Evolutionary conservation across 1,284 basidiomycete genomes (phyloP), one percentile per base, ranked within the genome.

Genomic region (Fomitopsis betulina): DNA sequence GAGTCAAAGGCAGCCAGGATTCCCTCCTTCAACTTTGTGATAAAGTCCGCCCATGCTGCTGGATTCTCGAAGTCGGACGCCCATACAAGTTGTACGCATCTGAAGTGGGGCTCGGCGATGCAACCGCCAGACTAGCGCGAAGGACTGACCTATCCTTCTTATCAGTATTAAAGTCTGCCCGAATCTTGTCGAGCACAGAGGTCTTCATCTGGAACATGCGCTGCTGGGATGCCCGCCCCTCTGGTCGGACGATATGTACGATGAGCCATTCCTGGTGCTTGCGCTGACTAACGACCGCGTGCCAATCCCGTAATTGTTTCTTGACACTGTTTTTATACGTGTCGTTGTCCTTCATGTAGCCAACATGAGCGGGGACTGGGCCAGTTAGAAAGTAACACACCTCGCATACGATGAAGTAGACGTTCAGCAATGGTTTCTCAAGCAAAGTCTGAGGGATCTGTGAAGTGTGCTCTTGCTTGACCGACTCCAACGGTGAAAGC

Each of bases 261-360:
- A 97, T 91, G 52, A 95, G 76, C 85, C 94, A 96, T 73, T 96
- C 93, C 68, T 94, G 91, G 67, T 87, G 85, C 73, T 86, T 91
- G 60, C 86, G 79, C n/a, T 85, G 76, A 30, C 79, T 75, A 27
- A 94, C 77, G 2, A 80, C 73, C 3, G 80, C 78, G 57, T 94
- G 86, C 96, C 96, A 98, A 62, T 96, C 93, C 67, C 92, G 91
- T 62, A 98, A 89, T 69, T 96, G 93, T 62, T 87, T 91, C 68
- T 87, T 87, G 17, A 91, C 80, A 2, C 81, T 81, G 40, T 80
- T 82, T 68, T 87, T 89, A 76, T 98, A 98, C 2, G 79, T 76
- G 53, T 98, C 96, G 59, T 79, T 85, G 70, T 96, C 93, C 94
- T 97, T 45, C 38, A 37, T 56, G 55, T 57, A 57, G 56, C 47